Base-by-base conservation (phyloP, 768 basidiomycete genomes). In the Hericium erinaceus region DNA sequence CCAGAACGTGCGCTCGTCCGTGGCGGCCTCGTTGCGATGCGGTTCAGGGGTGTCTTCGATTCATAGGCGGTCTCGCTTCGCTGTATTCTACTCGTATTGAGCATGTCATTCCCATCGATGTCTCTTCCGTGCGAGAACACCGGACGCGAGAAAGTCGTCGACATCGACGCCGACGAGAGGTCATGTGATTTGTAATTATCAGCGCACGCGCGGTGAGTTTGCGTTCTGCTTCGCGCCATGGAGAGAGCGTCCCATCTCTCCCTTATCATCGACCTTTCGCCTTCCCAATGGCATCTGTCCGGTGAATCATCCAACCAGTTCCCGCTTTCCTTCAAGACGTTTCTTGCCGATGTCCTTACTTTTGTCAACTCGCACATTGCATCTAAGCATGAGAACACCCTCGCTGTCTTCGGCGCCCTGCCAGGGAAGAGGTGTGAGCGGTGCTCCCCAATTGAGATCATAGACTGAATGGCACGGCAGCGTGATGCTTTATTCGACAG, bases 331-430 rank as follows among this genome's bases (percentile, higher is more conserved):
- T 78, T 98, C 48, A 72, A 80, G 18, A 64, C 78, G 1, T 97
- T 98, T 68, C 76, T 98, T 49, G 83, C 90, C 2, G 89, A 93
- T 65, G 75, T 97, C 26, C 80, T 98, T 57, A 86, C 89, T 33
- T 95, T 98, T 66, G 75, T 95, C 66, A 98, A 99, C 67, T 82
- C 93, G 3, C 94, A 98, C 72, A 80, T 98, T 59, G 94, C 94
- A 1, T 80, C 83, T 61, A 83, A 87, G 62, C 87, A 94, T 73
- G 94, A 95, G 69, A 99, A 99, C 68, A 82, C 89, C 4, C 77
- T 99, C 40, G 90, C 93, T 6, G 89, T 98, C 56, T 95, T 92
- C 68, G 95, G 84, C 8, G 95, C 95, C 4, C 77, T 93, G 50
- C 89, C 90, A 1, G 83, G 82, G 20, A 85, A 85, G 70, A 93